phyloP scores from a whole-genome alignment of 176 grass and related monocot species.

The Luzula sylvatica region DNA sequence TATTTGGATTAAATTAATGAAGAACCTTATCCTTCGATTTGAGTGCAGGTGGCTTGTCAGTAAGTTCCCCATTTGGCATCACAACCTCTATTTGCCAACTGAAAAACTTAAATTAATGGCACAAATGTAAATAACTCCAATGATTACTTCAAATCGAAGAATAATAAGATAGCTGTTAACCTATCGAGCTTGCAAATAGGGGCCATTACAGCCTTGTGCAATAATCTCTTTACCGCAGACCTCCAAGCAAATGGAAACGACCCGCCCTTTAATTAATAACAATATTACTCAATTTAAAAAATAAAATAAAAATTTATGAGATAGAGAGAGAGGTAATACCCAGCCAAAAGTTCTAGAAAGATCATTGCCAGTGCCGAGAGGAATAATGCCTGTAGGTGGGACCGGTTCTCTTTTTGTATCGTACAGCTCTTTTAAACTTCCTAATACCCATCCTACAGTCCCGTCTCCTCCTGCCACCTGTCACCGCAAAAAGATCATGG shows the following conservation, averaged over 20 bases:
- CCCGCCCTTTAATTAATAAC: constrained; percentile 69
- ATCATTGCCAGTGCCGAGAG: constrained; percentile 94
- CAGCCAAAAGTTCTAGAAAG: constrained; percentile 91
- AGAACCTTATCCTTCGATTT: constrained; percentile 42
- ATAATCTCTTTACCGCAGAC: constrained; percentile 63
- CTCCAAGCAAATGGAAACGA: constrained; percentile 96
- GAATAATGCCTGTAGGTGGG: constrained; percentile 94
- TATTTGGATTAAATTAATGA: not conserved
- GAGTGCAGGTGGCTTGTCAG: constrained; percentile 63
- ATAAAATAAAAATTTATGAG: not conserved
- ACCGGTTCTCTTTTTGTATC: constrained; percentile 60
- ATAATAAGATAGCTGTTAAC: constrained; percentile 17
- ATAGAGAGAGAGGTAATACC: constrained; percentile 31
- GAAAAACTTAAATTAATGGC: no score
- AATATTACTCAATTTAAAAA: constrained; percentile 10
- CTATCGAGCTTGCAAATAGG: constrained; percentile 68
- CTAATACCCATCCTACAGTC: constrained; percentile 90
- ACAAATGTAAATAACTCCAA: not conserved
- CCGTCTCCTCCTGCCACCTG: constrained; percentile 98
- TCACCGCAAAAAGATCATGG: constrained; percentile 10
- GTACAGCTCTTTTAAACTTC: constrained; percentile 77
- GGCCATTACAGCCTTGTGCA: constrained; percentile 46
- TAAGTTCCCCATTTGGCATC: constrained; percentile 63
- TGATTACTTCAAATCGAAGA: not conserved
- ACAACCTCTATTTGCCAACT: constrained; percentile 71